Evolutionary conservation across 768 basidiomycete species (phyloP).

Genomic region (Terana coerulea): DNA sequence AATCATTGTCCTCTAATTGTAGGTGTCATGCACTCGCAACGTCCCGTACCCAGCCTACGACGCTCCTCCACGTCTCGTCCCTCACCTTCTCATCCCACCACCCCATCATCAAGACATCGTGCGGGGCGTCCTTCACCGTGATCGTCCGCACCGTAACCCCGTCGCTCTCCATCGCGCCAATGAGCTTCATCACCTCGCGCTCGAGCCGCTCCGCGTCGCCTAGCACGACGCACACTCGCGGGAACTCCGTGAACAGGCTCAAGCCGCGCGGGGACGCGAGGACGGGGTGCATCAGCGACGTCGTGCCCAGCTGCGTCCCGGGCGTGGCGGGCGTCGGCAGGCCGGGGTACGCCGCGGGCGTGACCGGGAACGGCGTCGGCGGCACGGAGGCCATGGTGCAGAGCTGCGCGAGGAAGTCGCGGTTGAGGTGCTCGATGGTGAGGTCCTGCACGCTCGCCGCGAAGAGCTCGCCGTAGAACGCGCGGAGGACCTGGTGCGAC

Average conservation of each 20-base stretch:
- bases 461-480: slow-evolving; percentile 30
- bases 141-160: slow-evolving; percentile 23
- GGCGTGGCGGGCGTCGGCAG: slow-evolving; percentile 5
- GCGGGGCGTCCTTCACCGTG: slow-evolving; percentile 29
- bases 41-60: slow-evolving; percentile 31
- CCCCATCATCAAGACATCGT: slow-evolving; percentile 43
- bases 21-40: slow-evolving; percentile 3
- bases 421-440: slow-evolving; percentile 22
- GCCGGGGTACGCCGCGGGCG: slow-evolving; percentile 8
- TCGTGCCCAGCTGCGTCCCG: slow-evolving; percentile 16
- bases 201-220: slow-evolving; percentile 52
- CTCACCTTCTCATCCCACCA: slow-evolving; percentile 43
- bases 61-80: slow-evolving; percentile 34
- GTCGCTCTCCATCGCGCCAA: slow-evolving; percentile 28
- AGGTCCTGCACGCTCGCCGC: slow-evolving; percentile 24
- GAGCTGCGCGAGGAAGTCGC: slow-evolving; percentile 17
- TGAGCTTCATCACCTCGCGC: slow-evolving; percentile 41
- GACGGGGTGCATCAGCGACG: slow-evolving; percentile 22
- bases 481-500: slow-evolving; percentile 28
- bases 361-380: slow-evolving; percentile 16
- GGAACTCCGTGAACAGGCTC: slow-evolving; percentile 43
- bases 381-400: slow-evolving; percentile 21
- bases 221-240: slow-evolving; percentile 40
- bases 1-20: not conserved
- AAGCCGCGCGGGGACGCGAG: slow-evolving; percentile 31